Base-by-base conservation (phyloP, 345 rosid species). In the Viola odorata region DNA sequence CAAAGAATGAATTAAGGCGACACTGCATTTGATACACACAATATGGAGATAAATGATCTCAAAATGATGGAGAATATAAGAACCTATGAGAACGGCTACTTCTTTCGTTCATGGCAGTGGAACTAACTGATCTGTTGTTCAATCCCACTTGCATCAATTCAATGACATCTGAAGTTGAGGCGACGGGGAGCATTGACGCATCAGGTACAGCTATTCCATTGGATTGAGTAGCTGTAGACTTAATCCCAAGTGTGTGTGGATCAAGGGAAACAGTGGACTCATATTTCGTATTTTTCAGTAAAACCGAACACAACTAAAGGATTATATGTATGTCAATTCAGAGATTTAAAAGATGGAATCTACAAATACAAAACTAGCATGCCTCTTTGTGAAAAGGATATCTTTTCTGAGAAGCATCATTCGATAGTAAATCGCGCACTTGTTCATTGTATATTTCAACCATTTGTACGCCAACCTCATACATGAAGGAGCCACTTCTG, bases 31-130 rank as follows among this genome's bases (percentile, higher is more conserved):
- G 60, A 38, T 37, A 38, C 23, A 0, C 23, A 66, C 12, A 50
- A 63, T 10, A 9, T 37, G 14, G 16, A 8, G 54, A 50, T 32
- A 15, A 5, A 7, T 7, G 8, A 16, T 55, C 44, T 32, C 58
- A 3, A 6, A 55, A 50, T 0, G 32, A 52, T 37, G 66, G 32
- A 23, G 32, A 17, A 32, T 59, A 42, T 36, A 65, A 62, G 55
- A 63, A 91, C 98, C 96, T 86, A 59, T 95, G 99, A 9, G 99
- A 95, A 7, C 99, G 97, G 51, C 96, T 88, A 61, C 99, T 95
- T 76, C 99, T 81, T 76, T 91, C 92, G 61, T 95, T 95, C 71
- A 88, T 49, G 39, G 96, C 91, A 5, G 99, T 95, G 65, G 92
- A 69, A 41, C 96, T 64, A 36, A 85, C 78, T 6, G 96, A 81